These are phyloP conservation scores for Uronychia setigera DNA, from an alignment of 73 alveolate genomes.

Conservation along the genomic window DNA sequence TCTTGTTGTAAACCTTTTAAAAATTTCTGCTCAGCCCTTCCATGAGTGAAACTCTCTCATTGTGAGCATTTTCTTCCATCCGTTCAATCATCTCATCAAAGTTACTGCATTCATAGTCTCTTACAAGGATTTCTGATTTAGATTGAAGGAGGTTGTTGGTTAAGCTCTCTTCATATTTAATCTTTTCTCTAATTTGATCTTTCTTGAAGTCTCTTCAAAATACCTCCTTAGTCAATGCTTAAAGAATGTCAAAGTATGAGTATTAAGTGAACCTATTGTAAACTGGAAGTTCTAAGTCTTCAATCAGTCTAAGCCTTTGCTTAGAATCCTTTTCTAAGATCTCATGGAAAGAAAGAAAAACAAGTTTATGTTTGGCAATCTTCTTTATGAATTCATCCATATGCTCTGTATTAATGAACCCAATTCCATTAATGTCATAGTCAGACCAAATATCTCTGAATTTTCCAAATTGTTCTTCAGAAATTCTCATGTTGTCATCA, in stretches of 20 bases:
- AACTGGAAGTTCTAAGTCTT: not conserved
- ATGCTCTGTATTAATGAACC: conserved; percentile 13
- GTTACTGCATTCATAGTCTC: not conserved
- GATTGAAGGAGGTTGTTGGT: not conserved
- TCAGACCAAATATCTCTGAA: conserved; percentile 47
- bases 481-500: conserved; percentile 14
- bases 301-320: not conserved
- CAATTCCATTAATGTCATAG: conserved; percentile 30
- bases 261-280: not conserved
- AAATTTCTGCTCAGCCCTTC: not conserved
- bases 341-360: not conserved
- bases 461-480: conserved; percentile 5
- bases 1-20: not conserved
- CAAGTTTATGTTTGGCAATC: not conserved
- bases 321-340: not conserved
- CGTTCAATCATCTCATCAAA: not conserved
- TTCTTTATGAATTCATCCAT: not conserved
- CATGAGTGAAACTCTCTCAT: not conserved
- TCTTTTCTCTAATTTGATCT: not conserved
- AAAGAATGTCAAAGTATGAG: not conserved
- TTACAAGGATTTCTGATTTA: not conserved
- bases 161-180: not conserved
- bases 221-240: not conserved
- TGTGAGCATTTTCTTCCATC: not conserved
- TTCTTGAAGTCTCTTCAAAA: not conserved